Percentiles rank a stretch among this genome's conserved stretches.
Evolutionary conservation across 2,329 filamentous ascomycete species (phyloP).

Genomic region (Penicillium sp.): DNA sequence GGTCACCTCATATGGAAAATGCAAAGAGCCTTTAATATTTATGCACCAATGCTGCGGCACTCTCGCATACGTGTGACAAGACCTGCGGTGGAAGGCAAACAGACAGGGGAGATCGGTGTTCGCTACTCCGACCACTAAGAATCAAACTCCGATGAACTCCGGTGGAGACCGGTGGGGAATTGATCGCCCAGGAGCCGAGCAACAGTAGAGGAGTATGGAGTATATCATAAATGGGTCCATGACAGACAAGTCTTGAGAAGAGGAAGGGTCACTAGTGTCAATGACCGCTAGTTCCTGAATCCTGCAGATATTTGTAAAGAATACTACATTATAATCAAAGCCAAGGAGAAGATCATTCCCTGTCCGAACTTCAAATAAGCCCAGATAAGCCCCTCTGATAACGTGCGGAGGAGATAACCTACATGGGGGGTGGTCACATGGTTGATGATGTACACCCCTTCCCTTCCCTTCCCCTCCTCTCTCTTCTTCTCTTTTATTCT

Average conservation of each 20-base stretch:
- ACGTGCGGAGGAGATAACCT: constrained; percentile 32
- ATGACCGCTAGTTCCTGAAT: constrained; percentile 1
- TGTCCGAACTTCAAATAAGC: too few relatives aligned
- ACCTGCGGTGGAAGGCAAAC: not conserved
- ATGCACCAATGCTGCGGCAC: not conserved
- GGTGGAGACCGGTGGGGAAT: constrained; percentile 10
- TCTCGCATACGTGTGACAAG: not conserved
- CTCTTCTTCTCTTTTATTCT: not conserved
- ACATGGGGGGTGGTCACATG: constrained; percentile 17
- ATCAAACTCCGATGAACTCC: constrained; percentile 17
- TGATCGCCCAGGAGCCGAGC: not conserved
- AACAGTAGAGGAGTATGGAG: not conserved
- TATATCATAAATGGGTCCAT: not conserved
- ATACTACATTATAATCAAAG: constrained; percentile 1
- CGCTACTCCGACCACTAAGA: constrained; percentile 11
- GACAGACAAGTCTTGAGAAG: not conserved
- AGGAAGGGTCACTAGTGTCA: not conserved
- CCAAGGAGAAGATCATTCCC: too few relatives aligned
- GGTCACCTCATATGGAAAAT: constrained; percentile 1
- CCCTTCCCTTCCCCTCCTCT: not conserved
- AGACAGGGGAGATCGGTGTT: constrained; percentile 11
- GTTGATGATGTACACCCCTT: constrained; percentile 1
- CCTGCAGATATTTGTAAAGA: not conserved
- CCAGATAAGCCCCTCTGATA: constrained; percentile 20
- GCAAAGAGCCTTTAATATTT: not conserved